Evolutionary conservation across 2,329 filamentous ascomycete species (phyloP), one percentile per base, ranked within the genome.

Genomic region (Conoideocrella luteorostrata): DNA sequence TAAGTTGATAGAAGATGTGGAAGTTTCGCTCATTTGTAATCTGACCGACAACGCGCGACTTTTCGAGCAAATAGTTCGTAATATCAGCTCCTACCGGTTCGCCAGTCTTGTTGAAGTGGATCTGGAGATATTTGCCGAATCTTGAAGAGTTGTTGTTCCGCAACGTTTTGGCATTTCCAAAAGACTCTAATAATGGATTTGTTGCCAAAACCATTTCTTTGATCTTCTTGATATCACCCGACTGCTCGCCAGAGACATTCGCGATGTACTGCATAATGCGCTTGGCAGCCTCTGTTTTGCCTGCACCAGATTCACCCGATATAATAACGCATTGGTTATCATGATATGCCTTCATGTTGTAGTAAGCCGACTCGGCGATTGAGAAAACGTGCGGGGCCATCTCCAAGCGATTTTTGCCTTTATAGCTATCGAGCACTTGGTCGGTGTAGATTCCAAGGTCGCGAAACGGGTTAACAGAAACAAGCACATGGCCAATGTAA

Each of bases 251-350:
- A 2, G 93, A 97, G 7, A 97, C 91, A 63, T 84, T 97, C 53
- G 93, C 93, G 64, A 98, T 97, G 69, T 98, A 98, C 69, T 98
- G 93, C 91, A 98, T 98, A 59, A 98, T 86, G 57, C 91, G 85
- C 77, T 98, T 97, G 48, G 93, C 93, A 5, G 93, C 93, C 68
- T 98, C 93, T 12, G 93, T 98, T 75, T 98, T 98, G 64, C 93
- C 93, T 26, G 93, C 93, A 62, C 93, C 93, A 3, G 93, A 97
- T 69, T 98, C 93, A 62, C 93, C 93, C 4, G 93, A 97, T 56
- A 98, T 98, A 66, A 98, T 98, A 54, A 98, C 91, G 70, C 93
- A 97, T 66, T 98, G 93, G 70, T 97, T 97, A 56, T 97, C 93
- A 60, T 88, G 88, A 75, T 98, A 98, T 37, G 90, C 91, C 66